These are phyloP conservation scores for Taiozyma onychis DNA, from an alignment of 1,139 yeast genomes.

Conservation along the genomic window DNA sequence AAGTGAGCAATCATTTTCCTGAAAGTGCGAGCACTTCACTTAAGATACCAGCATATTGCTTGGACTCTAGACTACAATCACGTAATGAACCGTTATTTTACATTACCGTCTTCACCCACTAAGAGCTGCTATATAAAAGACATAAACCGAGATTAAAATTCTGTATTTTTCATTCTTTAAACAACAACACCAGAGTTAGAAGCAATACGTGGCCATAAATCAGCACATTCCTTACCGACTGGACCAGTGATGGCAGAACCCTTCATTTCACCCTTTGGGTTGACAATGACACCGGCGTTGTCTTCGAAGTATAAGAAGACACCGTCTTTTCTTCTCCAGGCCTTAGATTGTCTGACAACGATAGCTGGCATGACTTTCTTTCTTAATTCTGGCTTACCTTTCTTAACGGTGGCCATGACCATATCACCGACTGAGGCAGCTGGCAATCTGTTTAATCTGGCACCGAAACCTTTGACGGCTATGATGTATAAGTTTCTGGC, in stretches of 20 bases:
- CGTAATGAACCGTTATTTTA: neutral
- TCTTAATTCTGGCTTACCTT: slow-evolving; percentile 99
- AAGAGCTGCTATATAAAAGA: neutral
- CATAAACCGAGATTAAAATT: neutral
- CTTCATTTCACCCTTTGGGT: slow-evolving; percentile 99
- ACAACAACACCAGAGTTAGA: slow-evolving; percentile 99
- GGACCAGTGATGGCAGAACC: slow-evolving; percentile 99
- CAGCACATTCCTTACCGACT: slow-evolving; percentile 99
- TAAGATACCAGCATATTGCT: too few relatives aligned
- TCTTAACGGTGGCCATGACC: slow-evolving; percentile 99
- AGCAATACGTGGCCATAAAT: slow-evolving; percentile 99
- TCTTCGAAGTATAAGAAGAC: slow-evolving; percentile 99
- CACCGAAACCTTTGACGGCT: slow-evolving; percentile 99
- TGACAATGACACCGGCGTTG: slow-evolving; percentile 99
- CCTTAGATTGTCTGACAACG: slow-evolving; percentile 98
- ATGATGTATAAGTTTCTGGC: slow-evolving; percentile 99
- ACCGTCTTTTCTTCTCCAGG: slow-evolving; percentile 99
- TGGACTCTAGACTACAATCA: too few relatives aligned
- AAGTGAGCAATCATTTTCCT: too few relatives aligned
- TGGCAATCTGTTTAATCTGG: slow-evolving; percentile 99
- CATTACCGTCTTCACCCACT: neutral
- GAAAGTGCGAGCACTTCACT: too few relatives aligned
- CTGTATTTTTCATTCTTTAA: slow-evolving; percentile 36
- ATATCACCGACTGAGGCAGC: slow-evolving; percentile 99
- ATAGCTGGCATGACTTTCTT: slow-evolving; percentile 99